phyloP scores from a whole-genome alignment of 306 rosid genomes.

The Dicorynia guianensis region DNA sequence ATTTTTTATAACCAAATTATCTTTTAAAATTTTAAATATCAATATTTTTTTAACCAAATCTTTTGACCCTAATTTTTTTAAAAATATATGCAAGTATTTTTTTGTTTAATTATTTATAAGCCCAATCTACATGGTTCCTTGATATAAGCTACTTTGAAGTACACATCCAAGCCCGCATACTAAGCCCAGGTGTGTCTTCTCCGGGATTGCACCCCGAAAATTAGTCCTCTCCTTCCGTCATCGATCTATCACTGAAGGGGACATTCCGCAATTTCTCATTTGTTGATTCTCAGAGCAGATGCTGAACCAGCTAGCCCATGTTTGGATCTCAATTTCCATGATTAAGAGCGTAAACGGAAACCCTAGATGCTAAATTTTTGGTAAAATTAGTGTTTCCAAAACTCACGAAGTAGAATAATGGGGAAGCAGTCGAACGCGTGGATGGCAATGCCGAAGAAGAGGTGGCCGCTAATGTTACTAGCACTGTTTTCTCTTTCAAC shows the following conservation, averaged over 20 bases:
- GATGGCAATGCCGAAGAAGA: conserved; percentile 65
- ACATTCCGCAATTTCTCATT: background rate
- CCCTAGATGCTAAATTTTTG: conserved; percentile 32
- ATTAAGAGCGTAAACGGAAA: conserved; percentile 24
- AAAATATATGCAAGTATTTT: too few relatives aligned
- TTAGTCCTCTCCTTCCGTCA: too few relatives aligned
- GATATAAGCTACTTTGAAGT: too few relatives aligned
- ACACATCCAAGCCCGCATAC: too few relatives aligned
- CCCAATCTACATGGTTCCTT: too few relatives aligned
- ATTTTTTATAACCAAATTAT: too few relatives aligned
- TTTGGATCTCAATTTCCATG: background rate
- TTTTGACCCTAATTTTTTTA: too few relatives aligned
- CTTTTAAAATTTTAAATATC: too few relatives aligned
- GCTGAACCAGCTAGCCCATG: background rate
- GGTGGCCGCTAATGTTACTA: conserved; percentile 52
- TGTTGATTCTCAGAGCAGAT: background rate
- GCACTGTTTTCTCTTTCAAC: conserved; percentile 64
- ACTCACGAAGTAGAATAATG: conserved; percentile 37
- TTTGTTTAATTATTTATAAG: too few relatives aligned
- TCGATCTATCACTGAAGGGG: background rate
- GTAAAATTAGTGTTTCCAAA: background rate
- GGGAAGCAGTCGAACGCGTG: conserved; percentile 54
- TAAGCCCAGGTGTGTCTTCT: too few relatives aligned
- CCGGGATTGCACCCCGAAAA: too few relatives aligned
- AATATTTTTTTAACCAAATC: too few relatives aligned